Evolutionary conservation across 1,139 yeast species (phyloP), one percentile per base, ranked within the genome.

Genomic region (Pichia sp.): DNA sequence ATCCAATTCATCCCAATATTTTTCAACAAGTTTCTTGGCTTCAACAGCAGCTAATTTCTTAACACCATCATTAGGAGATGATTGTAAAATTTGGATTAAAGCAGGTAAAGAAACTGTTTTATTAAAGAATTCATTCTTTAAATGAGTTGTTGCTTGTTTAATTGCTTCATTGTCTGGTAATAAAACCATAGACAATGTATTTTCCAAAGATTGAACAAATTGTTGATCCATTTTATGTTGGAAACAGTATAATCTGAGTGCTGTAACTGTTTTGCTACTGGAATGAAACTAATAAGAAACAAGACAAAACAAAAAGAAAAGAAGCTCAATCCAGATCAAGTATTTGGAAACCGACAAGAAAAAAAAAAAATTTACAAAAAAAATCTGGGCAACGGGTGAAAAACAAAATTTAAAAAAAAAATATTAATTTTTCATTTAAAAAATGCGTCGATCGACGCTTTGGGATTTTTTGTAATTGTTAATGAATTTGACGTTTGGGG

Each of bases 1-100:
- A 58, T 82, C 84, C 45, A 79, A 64, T 33, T 65, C 57, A 39
- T 73, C 79, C 98, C 98, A 92, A 63, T 81, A 81, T 56, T 76
- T 73, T 47, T 76, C 63, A 45, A 88, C 81, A 63, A 86, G 78
- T 68, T 94, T 92, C 70, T 96, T 81, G 41, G 90, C 90, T 70
- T 92, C 98, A 53, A 92, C 96, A 54, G 97, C 95, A 25, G 97
- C 95, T 56, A 92, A 75, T 68, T 89, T 96, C 64, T 77, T 79
- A 58, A 86, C 66, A 59, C 81, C 80, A 53, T 75, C 79, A 57
- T 79, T 80, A 39, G 73, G 71, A 56, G 81, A 78, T 57, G 75
- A 74, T 67, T 86, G 92, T 63, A 88, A 75, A 56, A 92, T 79
- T 62, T 86, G 95, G 58, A 92, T 72, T 64, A 90, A 74, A 8